Conservation (phyloP, 2,329 filamentous ascomycete genomes). For the Bipolaris oryzae region DNA sequence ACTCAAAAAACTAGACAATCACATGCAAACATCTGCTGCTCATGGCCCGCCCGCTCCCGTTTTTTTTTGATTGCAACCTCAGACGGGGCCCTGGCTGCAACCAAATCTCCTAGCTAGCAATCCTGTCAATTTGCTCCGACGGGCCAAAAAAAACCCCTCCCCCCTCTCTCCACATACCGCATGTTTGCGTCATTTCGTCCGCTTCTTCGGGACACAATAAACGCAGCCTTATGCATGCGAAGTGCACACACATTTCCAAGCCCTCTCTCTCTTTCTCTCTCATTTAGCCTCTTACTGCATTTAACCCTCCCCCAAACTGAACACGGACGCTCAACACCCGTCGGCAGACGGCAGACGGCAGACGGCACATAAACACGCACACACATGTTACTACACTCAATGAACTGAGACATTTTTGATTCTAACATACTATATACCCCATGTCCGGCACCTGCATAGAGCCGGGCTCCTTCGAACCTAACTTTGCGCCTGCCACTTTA, state of each 20-base stretch:
- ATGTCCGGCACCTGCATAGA: conserved; percentile 1
- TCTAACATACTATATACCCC: conserved; percentile 2
- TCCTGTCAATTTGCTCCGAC: conserved; percentile 16
- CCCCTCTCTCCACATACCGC: conserved; percentile 14
- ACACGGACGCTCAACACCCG: background rate
- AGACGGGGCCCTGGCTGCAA: conserved; percentile 7
- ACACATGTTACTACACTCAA: background rate
- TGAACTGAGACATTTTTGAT: background rate
- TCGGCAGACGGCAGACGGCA: background rate
- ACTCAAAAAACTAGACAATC: conserved; percentile 14
- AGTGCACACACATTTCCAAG: conserved; percentile 10
- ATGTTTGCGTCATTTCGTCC: conserved; percentile 23
- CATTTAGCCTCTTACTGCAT: conserved; percentile 21
- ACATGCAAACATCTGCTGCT: conserved; percentile 16
- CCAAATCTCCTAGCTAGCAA: conserved; percentile 1
- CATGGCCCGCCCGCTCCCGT: background rate
- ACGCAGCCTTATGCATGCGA: conserved; percentile 18
- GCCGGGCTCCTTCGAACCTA: background rate
- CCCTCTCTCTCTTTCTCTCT: conserved; percentile 3
- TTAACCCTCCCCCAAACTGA: background rate
- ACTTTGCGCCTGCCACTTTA: background rate
- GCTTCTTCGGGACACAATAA: conserved; percentile 10
- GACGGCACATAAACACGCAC: background rate
- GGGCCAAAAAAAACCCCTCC: too few species aligned
- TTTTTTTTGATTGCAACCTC: conserved; percentile 3